Base-by-base conservation (phyloP, 805 yeast genomes). In the baker's yeast (Saccharomyces cerevisiae) region DNA sequence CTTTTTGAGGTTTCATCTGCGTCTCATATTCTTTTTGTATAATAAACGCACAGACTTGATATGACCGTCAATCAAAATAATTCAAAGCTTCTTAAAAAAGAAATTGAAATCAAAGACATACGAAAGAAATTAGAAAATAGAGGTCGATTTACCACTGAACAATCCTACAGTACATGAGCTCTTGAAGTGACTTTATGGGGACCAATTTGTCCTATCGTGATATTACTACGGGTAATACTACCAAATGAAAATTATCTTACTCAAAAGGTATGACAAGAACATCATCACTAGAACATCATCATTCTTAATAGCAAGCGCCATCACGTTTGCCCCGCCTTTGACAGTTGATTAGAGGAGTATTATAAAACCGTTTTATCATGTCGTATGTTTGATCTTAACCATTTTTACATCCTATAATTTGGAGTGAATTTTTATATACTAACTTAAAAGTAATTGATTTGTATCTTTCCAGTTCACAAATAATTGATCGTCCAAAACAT, bases 401-500 rank as follows among this genome's bases (percentile, higher is more conserved):
- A 17, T 21, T n/a, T 21, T 36, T 5, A 24, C 11, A 36, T 3
- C 11, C 22, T 2, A 17, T 36, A 36, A 36, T 36, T 21, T 17
- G 6, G 22, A 36, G 13, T 36, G 24, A 36, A 8, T 17, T 36
- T 36, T n/a, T 17, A 13, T 36, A n/a, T 36, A 36, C 43, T 36
- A 36, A 36, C 43, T 36, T 17, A 36, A 17, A 36, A 36, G 21
- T 32, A 22, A 8, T 6, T 17, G 17, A 36, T 17, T 8, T 10
- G 17, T 36, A 36, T 30, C 26, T 27, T 24, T 29, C 52, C 55
- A 84, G 87, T 52, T 92, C 86, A 54, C 77, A 86, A 51, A 75
- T 86, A 46, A 72, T 81, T 52, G 86, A 86, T 64, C 81, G 84
- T 57, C 90, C 95, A 28, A 82, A 86, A 59, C 78, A 87, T 4